Conservation (phyloP, 2,329 filamentous ascomycete species). For the Mollisia scopiformis region DNA sequence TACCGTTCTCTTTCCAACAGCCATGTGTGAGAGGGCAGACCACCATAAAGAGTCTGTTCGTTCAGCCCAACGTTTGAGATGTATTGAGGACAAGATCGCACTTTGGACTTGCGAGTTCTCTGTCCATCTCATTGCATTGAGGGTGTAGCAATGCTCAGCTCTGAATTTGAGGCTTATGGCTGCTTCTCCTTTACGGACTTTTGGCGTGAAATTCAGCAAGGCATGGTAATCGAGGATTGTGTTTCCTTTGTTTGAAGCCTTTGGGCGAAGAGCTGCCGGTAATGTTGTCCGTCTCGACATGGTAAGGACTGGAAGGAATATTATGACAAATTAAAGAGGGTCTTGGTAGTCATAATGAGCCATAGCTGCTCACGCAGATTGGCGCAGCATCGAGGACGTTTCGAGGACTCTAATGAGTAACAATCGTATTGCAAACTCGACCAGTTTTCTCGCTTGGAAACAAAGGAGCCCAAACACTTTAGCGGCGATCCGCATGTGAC, state of each 20-base stretch:
- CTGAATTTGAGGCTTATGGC: background rate
- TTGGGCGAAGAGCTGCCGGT: too few species aligned
- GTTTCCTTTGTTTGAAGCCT: background rate
- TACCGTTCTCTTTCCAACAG: conserved; percentile 46
- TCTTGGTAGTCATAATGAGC: background rate
- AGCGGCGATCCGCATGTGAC: conserved; percentile 7
- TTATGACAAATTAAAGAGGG: background rate
- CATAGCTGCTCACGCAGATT: background rate
- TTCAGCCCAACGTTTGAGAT: conserved; percentile 18
- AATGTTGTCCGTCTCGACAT: background rate
- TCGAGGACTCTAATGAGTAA: background rate
- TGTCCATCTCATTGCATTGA: background rate
- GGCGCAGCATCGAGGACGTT: background rate
- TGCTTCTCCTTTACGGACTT: too few species aligned
- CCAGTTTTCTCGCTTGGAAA: background rate
- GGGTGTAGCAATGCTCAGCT: background rate
- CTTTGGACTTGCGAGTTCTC: background rate
- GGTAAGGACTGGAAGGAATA: background rate
- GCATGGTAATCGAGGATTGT: background rate
- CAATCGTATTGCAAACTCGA: background rate
- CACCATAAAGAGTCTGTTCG: conserved; percentile 50
- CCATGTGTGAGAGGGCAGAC: conserved; percentile 39
- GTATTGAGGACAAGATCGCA: background rate
- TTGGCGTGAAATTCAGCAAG: background rate
- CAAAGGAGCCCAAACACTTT: background rate